Percentiles rank a stretch among this genome's conserved stretches.
Conservation (phyloP, 2,329 filamentous ascomycete species). For the Ophiostoma pallidulum region DNA sequence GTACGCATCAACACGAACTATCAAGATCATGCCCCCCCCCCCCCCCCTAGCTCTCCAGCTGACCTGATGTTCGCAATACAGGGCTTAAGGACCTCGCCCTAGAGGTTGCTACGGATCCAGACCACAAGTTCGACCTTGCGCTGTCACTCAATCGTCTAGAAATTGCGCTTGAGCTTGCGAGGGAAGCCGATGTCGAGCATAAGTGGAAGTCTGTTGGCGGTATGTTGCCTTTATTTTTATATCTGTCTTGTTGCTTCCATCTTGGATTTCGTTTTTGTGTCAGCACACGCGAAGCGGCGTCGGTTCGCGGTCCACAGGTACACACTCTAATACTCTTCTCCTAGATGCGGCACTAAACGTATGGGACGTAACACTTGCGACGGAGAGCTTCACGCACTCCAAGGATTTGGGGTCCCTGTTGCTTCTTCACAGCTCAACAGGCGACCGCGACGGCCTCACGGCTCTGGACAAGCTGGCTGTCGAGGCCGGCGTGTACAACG, state of each 20-base stretch:
- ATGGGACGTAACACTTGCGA: conserved; percentile 82
- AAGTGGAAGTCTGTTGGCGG: conserved; percentile 93
- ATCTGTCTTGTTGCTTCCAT: background rate
- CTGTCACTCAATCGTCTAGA: conserved; percentile 74
- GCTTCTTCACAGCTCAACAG: conserved; percentile 78
- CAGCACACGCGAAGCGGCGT: no score
- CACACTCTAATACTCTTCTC: no score
- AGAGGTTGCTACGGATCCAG: conserved; percentile 85
- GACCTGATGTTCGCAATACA: background rate
- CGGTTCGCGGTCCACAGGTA: no score
- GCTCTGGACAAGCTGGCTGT: conserved; percentile 66
- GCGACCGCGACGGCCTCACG: conserved; percentile 64
- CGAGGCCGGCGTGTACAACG: conserved; percentile 73
- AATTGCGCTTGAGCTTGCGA: conserved; percentile 76
- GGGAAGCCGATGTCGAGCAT: conserved; percentile 78
- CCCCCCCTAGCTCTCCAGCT: no score
- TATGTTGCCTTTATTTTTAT: background rate
- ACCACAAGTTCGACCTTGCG: conserved; percentile 94
- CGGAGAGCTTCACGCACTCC: conserved; percentile 86
- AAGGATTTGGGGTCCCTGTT: conserved; percentile 84
- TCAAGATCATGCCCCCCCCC: no score
- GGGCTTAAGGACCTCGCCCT: conserved; percentile 74
- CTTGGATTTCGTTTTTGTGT: no score
- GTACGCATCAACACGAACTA: conserved; percentile 39
- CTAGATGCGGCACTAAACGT: conserved; percentile 71